Evolutionary conservation across 2,329 filamentous ascomycete species (phyloP).

Genomic region (Trichoderma atroviride): DNA sequence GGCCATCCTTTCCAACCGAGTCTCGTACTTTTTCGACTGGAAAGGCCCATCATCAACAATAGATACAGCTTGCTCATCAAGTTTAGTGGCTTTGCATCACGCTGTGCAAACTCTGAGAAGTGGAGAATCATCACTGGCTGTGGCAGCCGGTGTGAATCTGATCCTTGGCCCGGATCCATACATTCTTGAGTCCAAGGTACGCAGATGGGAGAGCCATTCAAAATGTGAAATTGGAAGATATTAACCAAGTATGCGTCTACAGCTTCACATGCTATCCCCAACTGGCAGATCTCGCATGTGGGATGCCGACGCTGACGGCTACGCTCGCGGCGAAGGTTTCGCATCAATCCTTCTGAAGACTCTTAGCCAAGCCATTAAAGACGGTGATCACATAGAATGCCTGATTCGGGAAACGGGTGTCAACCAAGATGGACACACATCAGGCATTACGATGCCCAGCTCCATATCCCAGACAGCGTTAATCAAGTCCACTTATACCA

Average conservation of each 20-base stretch:
- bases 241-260: no score
- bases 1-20: slow-evolving; percentile 47
- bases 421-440: slow-evolving; percentile 19
- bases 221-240: no score
- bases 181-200: slow-evolving; percentile 22
- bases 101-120: slow-evolving; percentile 34
- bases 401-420: slow-evolving; percentile 12
- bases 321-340: neutral
- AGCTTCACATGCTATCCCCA: neutral
- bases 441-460: slow-evolving; percentile 16
- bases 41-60: slow-evolving; percentile 51
- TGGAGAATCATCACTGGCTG: slow-evolving; percentile 29
- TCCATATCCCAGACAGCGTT: neutral
- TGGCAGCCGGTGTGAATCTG: slow-evolving; percentile 54
- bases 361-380: neutral
- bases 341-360: slow-evolving; percentile 8
- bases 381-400: slow-evolving; percentile 15
- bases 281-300: neutral
- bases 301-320: neutral
- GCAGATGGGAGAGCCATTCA: no score
- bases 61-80: slow-evolving; percentile 56
- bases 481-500: neutral
- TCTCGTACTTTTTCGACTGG: slow-evolving; percentile 51
- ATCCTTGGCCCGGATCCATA: slow-evolving; percentile 50
- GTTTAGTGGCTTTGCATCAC: slow-evolving; percentile 50